Percentiles rank a stretch among this genome's conserved stretches.
Conservation (phyloP, 306 rosid species). For the Hippophae tibetana region DNA sequence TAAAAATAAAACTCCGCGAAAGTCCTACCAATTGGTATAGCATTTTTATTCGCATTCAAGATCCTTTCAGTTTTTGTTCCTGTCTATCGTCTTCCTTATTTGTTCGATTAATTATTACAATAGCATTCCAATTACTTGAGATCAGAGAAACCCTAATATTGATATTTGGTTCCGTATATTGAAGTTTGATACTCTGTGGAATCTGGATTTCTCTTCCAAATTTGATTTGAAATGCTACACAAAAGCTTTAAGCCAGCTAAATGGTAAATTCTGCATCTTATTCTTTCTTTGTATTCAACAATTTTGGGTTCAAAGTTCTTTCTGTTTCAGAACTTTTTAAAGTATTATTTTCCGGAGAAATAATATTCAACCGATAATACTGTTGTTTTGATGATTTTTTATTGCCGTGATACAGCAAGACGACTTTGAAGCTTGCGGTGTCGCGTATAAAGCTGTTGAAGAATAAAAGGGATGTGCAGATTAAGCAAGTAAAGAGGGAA, state of each 20-base stretch:
- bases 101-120: neutral
- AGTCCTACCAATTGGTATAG: neutral
- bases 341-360: neutral
- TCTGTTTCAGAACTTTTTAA: neutral
- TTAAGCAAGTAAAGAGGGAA: constrained; percentile 64
- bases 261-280: constrained; percentile 20
- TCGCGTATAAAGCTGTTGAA: constrained; percentile 75
- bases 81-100: neutral
- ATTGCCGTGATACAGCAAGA: constrained; percentile 58
- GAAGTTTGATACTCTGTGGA: constrained; percentile 2
- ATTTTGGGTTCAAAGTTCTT: neutral
- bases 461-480: constrained; percentile 68
- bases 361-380: constrained; percentile 2
- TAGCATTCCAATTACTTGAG: neutral
- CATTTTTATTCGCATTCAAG: neutral
- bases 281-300: neutral
- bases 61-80: neutral
- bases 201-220: constrained; percentile 8
- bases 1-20: constrained; percentile 10
- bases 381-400: constrained; percentile 1
- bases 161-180: neutral
- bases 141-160: neutral
- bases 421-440: constrained; percentile 71
- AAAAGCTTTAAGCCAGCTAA: constrained; percentile 48
- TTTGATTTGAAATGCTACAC: constrained; percentile 28